These are phyloP conservation scores for Tulasnella sp. DNA, from an alignment of 768 basidiomycete genomes.

Conservation along the genomic window DNA sequence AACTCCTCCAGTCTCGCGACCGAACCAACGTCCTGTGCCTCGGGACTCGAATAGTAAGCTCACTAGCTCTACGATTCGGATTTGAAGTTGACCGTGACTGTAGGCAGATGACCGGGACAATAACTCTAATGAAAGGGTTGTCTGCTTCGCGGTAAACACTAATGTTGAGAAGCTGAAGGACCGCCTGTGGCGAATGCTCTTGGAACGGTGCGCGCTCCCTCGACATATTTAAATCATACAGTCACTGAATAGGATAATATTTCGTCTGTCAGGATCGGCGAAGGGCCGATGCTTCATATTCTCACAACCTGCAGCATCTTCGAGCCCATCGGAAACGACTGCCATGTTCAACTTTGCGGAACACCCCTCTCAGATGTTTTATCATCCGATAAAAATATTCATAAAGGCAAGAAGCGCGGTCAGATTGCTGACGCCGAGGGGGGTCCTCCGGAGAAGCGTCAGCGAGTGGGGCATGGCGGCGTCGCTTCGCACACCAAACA, in stretches of 20 bases:
- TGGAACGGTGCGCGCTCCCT: conserved; percentile 44
- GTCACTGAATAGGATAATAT: not conserved
- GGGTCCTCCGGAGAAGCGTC: not conserved
- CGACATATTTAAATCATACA: not conserved
- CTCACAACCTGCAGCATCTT: conserved; percentile 70
- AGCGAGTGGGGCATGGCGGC: not conserved
- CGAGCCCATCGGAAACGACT: conserved; percentile 69
- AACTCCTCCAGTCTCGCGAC: conserved; percentile 16
- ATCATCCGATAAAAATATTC: not conserved
- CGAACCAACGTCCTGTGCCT: conserved; percentile 51
- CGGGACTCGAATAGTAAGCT: conserved; percentile 54
- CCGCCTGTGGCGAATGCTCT: conserved; percentile 57
- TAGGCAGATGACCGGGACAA: not conserved
- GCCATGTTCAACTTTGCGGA: conserved; percentile 77
- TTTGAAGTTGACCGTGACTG: not conserved
- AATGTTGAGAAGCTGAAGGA: conserved; percentile 53
- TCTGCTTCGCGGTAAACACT: conserved; percentile 64
- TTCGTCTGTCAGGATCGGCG: conserved; percentile 52
- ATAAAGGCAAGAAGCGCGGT: not conserved
- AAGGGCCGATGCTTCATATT: conserved; percentile 67
- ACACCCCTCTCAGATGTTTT: conserved; percentile 47
- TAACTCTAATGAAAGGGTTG: conserved; percentile 39
- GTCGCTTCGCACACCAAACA: not conserved
- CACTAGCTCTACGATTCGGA: no score
- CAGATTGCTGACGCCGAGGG: not conserved